Conservation (phyloP, 257 asterid genomes). For the Lycium ferocissimum region DNA sequence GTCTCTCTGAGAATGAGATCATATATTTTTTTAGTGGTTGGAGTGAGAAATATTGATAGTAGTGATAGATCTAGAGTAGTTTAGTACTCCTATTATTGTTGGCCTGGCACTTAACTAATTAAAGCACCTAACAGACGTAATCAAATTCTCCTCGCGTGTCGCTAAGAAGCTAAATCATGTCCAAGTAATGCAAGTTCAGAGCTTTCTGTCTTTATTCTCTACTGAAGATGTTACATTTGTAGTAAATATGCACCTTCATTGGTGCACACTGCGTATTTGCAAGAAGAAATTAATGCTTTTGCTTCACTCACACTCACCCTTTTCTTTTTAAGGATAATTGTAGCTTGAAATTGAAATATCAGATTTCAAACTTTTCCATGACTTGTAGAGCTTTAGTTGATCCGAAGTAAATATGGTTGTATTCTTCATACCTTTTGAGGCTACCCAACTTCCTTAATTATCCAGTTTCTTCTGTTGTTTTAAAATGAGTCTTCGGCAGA, state of each 20-base stretch:
- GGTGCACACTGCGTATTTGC: neutral
- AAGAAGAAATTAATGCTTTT: neutral
- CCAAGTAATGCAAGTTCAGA: neutral
- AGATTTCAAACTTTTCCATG: neutral
- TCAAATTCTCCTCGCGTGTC: neutral
- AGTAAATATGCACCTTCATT: neutral
- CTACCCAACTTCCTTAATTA: neutral
- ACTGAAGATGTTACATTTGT: neutral
- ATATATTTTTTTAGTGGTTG: neutral
- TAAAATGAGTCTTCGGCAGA: neutral
- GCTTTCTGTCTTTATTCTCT: neutral
- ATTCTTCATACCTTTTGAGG: neutral
- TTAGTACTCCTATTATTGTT: neutral
- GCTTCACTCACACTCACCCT: neutral
- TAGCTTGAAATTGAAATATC: neutral
- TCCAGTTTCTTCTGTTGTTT: neutral
- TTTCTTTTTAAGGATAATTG: neutral
- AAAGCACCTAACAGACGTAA: neutral
- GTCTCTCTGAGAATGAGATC: neutral
- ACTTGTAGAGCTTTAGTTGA: neutral
- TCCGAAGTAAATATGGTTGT: neutral
- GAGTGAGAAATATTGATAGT: neutral
- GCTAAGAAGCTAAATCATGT: neutral
- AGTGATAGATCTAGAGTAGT: neutral
- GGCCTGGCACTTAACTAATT: neutral